Base-by-base conservation (phyloP, 148 eudicot genomes). In the Gaultheria prostrata region DNA sequence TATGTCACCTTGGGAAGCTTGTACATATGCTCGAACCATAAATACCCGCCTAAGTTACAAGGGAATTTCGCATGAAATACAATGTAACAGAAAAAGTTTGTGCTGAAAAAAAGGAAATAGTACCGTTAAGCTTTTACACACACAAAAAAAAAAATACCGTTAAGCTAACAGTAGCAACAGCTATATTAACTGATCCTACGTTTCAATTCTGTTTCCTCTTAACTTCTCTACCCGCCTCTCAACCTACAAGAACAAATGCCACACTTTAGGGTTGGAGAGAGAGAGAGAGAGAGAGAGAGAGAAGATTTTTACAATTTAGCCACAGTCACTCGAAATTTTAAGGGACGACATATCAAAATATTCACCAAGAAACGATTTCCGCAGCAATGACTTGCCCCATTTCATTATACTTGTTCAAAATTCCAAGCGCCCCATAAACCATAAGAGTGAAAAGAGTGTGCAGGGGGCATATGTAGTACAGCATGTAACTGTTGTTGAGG, bases 401-500 rank as follows among this genome's bases (percentile, higher is more conserved):
- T 51, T 97, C 98, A 82, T 97, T 97, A 84, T 94, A 90, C 87
- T 94, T 88, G 87, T 92, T 89, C 83, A 91, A 81, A 35, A 91
- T 93, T 50, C 95, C 99, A 82, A 97, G 99, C 11, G 98, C 95
- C 53, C 98, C 99, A 80, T 94, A 97, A 39, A 97, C 99, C 99
- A 97, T 97, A 13, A 94, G 94, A 80, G 99, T 97, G 90, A 97
- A 97, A 79, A 97, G 95, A 56, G 99, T 97, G 89, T 97, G 99
- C 99, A 97, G 94, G 57, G 99, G 99, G 85, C 99, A 97, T 79
- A 97, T 97, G 84, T 97, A 97, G 83, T 94, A 97, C 71, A 94
- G 57, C 90, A 88, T 91, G 88, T 94, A 97, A 83, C 89, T 88
- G 88, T 97, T 94, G 89, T 91, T 91, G 17, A 97, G 94, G 83